Conservation (phyloP, 805 yeast species). For the Yamadazyma kitorensis region DNA sequence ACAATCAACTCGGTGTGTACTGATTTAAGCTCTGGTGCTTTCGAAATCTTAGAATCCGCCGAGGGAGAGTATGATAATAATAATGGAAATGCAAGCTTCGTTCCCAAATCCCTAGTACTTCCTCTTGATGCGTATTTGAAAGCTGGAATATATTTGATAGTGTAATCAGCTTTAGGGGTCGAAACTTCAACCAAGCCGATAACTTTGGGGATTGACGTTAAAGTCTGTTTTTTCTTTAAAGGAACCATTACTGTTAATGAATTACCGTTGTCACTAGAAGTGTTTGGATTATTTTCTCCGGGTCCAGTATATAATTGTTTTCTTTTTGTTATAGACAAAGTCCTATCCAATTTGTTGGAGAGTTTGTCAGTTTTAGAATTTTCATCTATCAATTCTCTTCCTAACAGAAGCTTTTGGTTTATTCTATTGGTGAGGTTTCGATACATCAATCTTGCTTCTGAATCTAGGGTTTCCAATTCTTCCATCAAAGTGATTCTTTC, state of each 20-base stretch:
- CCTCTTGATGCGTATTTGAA: conserved; percentile 13
- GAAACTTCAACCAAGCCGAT: conserved; percentile 29
- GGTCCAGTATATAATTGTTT: conserved; percentile 17
- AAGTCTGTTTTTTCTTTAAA: conserved; percentile 25
- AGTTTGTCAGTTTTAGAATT: conserved; percentile 3
- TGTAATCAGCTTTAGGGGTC: conserved; percentile 28
- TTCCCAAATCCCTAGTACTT: conserved; percentile 2
- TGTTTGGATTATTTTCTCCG: background rate
- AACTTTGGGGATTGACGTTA: conserved; percentile 27
- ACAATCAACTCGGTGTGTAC: conserved; percentile 31
- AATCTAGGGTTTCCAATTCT: conserved; percentile 22
- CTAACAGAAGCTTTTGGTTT: conserved; percentile 25
- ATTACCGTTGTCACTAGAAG: background rate
- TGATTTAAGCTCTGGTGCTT: conserved; percentile 21
- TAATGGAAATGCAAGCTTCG: conserved; percentile 24
- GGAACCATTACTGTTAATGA: conserved; percentile 26
- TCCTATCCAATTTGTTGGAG: conserved; percentile 13
- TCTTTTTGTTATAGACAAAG: conserved; percentile 17
- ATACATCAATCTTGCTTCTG: conserved; percentile 31
- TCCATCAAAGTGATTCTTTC: conserved; percentile 20
- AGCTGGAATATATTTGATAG: conserved; percentile 27
- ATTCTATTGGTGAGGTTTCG: conserved; percentile 25
- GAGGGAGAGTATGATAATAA: conserved; percentile 26
- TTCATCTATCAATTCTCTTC: conserved; percentile 18
- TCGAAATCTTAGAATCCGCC: conserved; percentile 18